A percentile compares a stretch with the other conserved stretches of the same genome.
These are phyloP conservation scores for Blastocystis sp. DNA, from an alignment of 352 stramenopile species.

Conservation along the genomic window DNA sequence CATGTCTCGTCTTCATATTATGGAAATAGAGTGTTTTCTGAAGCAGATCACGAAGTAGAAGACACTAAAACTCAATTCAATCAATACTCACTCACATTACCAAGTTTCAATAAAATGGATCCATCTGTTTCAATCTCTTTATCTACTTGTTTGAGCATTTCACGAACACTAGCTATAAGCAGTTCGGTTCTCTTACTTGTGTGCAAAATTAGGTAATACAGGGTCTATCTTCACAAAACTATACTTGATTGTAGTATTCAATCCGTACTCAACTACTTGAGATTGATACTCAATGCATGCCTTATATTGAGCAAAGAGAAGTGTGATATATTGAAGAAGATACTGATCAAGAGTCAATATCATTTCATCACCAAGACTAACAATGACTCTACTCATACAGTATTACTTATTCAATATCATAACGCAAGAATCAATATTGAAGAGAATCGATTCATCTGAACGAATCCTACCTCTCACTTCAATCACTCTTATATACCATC, in stretches of 20 bases:
- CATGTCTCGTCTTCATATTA: not conserved
- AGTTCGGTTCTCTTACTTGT: not conserved
- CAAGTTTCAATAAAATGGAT: not conserved
- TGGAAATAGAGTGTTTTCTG: not conserved
- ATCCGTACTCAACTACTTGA: not conserved
- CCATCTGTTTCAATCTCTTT: not conserved
- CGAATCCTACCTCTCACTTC: not conserved
- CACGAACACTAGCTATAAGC: not conserved
- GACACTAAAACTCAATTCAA: not conserved
- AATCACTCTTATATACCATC: not conserved
- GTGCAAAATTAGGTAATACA: not conserved
- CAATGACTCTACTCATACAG: too few relatives aligned
- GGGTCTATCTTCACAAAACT: not conserved
- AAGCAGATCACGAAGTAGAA: not conserved
- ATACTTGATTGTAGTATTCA: not conserved
- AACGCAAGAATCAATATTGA: not conserved
- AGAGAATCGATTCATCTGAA: not conserved
- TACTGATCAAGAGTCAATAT: not conserved
- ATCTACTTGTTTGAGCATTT: not conserved
- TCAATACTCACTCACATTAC: not conserved
- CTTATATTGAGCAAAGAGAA: not conserved
- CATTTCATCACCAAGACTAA: not conserved
- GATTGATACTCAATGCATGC: not conserved
- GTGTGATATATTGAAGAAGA: not conserved
- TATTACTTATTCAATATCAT: constrained; percentile 22